Base-by-base conservation (phyloP, 1,139 yeast species). In the Pichia cactophila region DNA sequence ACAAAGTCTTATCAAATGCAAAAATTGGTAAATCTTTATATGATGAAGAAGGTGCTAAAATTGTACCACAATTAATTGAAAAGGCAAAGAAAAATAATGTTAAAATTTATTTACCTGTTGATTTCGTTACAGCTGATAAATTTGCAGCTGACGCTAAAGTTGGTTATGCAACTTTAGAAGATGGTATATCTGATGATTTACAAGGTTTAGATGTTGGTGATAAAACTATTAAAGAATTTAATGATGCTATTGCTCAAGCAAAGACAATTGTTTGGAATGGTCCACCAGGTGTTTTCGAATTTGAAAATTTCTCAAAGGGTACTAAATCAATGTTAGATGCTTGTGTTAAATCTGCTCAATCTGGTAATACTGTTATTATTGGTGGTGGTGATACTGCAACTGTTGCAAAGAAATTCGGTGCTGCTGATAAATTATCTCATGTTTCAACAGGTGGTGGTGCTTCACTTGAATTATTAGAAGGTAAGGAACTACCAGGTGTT, bases 331-430 rank as follows among this genome's bases (percentile, higher is more conserved):
- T 89, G 72, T 80, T 90, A 65, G 94, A 83, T 59, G 95, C 92
- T 61, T 83, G 83, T 65, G 95, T 88, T 61, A 76, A 79, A 69
- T 86, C 95, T 56, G 87, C 90, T 63, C 82, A 80, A 70, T 78
- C 79, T 55, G 96, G 96, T 67, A 84, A 88, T 77, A 87, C 96
- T 61, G 96, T 89, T 58, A 92, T 92, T 72, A 85, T 90, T 64
- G 97, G 97, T 71, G 97, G 97, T 81, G 97, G 97, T 79, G 97
- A 90, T 74, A 90, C 97, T 65, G 97, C 97, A 60, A 90, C 97
- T 61, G 97, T 89, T 60, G 96, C 96, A 65, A 89, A 89, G 86
- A 90, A 90, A 78, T 90, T 75, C 72, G 96, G 96, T 68, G 96
- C 82, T 58, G 92, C 87, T 64, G 95, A 86, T 69, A 86, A 89